Conservation (phyloP, 2,329 filamentous ascomycete genomes). For the Aphanoascus verrucosus region DNA sequence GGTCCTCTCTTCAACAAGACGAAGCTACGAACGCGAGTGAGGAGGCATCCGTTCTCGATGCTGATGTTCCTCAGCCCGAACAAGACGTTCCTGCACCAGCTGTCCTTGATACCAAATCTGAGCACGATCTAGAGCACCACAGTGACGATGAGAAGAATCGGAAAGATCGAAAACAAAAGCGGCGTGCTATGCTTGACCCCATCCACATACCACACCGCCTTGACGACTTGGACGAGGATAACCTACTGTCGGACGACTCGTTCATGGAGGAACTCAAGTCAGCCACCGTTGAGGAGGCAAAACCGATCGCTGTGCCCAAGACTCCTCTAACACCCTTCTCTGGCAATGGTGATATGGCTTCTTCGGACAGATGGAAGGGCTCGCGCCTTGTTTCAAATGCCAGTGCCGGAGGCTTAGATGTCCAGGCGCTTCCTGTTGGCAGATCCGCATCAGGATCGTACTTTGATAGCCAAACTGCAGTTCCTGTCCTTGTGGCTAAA, state of each 20-base stretch:
- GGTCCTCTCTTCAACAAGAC: neutral
- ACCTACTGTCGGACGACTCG: slow-evolving; percentile 52
- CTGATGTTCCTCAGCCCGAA: neutral
- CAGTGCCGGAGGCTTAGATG: slow-evolving; percentile 21
- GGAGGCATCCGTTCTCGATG: neutral
- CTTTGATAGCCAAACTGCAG: slow-evolving; percentile 23
- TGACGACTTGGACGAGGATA: slow-evolving; percentile 35
- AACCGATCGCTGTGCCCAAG: slow-evolving; percentile 65
- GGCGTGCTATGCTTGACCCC: slow-evolving; percentile 39
- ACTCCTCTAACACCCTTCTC: slow-evolving; percentile 64
- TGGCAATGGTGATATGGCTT: slow-evolving; percentile 25
- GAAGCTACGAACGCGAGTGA: neutral
- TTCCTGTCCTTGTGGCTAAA: slow-evolving; percentile 48
- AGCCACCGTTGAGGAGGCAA: slow-evolving; percentile 73
- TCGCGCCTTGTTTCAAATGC: slow-evolving; percentile 35
- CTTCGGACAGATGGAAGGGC: slow-evolving; percentile 26
- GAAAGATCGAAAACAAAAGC: slow-evolving; percentile 28
- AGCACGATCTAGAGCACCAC: slow-evolving; percentile 11
- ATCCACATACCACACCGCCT: slow-evolving; percentile 37
- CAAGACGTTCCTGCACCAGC: neutral
- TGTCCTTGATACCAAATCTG: neutral
- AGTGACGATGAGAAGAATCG: slow-evolving; percentile 18
- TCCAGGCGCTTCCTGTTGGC: slow-evolving; percentile 26
- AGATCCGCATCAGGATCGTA: slow-evolving; percentile 33
- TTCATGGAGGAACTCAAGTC: slow-evolving; percentile 77